Conservation (phyloP, 2,329 filamentous ascomycete species). For the Exophiala lecanii-corni region DNA sequence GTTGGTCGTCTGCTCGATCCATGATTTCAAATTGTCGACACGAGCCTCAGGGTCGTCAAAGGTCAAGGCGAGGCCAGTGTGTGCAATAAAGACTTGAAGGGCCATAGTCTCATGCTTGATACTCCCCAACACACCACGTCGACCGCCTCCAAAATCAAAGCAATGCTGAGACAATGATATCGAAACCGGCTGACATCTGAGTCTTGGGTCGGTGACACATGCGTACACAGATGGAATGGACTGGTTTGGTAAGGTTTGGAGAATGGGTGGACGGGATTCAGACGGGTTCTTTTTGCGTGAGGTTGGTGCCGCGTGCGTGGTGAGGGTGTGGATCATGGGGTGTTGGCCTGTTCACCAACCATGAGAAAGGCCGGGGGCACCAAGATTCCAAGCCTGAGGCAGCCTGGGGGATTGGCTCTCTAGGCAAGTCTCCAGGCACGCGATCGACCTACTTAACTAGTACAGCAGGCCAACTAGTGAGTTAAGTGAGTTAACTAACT, state of each 20-base stretch:
- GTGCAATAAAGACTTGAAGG: constrained; percentile 85
- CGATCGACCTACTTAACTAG: no score
- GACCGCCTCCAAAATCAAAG: constrained; percentile 7
- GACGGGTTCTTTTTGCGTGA: no score
- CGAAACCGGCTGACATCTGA: neutral
- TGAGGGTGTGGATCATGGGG: no score
- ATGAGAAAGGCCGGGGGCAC: no score
- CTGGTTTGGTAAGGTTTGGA: neutral
- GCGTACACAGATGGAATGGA: neutral
- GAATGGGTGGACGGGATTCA: no score
- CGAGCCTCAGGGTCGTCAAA: constrained; percentile 14
- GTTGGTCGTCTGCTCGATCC: constrained; percentile 69
- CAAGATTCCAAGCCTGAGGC: no score
- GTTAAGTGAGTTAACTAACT: no score
- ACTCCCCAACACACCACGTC: neutral
- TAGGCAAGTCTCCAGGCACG: no score
- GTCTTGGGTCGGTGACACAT: neutral
- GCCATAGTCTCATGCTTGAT: constrained; percentile 55
- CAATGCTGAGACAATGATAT: constrained; percentile 1
- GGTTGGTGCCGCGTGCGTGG: no score
- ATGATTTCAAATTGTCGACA: constrained; percentile 77
- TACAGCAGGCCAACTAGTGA: no score
- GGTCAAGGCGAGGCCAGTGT: constrained; percentile 76
- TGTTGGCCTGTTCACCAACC: no score
- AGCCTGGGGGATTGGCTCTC: no score